These are phyloP conservation scores for Aspergillus pseudonomiae DNA, from an alignment of 2,329 filamentous ascomycete species.

Conservation along the genomic window DNA sequence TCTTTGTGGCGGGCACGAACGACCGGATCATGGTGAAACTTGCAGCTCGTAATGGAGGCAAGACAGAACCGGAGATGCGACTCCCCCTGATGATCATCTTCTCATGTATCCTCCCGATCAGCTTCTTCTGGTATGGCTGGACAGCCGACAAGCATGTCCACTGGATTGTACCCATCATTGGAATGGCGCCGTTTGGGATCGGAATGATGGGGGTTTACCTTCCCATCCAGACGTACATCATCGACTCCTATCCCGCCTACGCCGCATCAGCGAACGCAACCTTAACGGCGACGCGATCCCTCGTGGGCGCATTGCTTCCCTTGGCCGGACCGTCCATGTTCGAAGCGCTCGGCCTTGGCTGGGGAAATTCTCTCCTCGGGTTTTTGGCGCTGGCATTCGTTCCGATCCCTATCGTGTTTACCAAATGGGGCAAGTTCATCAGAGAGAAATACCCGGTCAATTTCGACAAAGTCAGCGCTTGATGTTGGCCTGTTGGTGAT, in stretches of 20 bases:
- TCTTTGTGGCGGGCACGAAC: constrained; percentile 37
- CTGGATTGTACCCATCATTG: constrained; percentile 65
- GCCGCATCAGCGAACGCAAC: constrained; percentile 56
- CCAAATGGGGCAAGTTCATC: background rate
- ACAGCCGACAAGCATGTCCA: constrained; percentile 55
- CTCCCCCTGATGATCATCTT: constrained; percentile 60
- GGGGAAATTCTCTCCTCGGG: constrained; percentile 58
- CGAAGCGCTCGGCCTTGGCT: constrained; percentile 47
- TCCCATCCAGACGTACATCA: constrained; percentile 64
- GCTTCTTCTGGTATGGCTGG: constrained; percentile 64
- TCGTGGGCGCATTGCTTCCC: constrained; percentile 62
- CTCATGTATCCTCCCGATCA: constrained; percentile 56
- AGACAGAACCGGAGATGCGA: constrained; percentile 52
- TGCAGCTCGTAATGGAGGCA: constrained; percentile 40
- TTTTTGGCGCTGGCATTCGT: constrained; percentile 57
- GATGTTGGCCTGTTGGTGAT: background rate
- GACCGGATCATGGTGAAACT: constrained; percentile 37
- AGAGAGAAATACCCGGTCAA: constrained; percentile 2
- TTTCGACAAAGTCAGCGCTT: background rate
- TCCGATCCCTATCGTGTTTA: constrained; percentile 25
- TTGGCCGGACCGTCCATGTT: constrained; percentile 60
- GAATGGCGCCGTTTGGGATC: constrained; percentile 57
- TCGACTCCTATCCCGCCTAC: constrained; percentile 56
- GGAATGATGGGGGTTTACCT: constrained; percentile 60
- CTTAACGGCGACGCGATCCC: constrained; percentile 56